Base-by-base conservation (phyloP, 2,329 filamentous ascomycete genomes). In the Gremmenia infestans region DNA sequence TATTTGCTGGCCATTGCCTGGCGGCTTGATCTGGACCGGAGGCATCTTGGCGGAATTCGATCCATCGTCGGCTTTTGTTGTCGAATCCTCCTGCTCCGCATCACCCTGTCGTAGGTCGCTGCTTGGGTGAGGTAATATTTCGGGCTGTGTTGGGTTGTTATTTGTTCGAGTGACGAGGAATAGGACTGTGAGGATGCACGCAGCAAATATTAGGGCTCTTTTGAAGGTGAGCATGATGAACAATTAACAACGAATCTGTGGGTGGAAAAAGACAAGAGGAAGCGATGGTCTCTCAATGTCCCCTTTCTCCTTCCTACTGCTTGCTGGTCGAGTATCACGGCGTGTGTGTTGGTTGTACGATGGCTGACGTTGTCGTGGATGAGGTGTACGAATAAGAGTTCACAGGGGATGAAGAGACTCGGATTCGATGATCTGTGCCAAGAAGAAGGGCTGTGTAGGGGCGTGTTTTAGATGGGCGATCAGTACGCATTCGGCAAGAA, bases 201-300 rank as follows among this genome's bases (percentile, higher is more conserved):
- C 80, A 48, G 90, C 88, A 54, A 86, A 80, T 64, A 90, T 75
- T 60, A 95, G 72, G 68, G 88, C 88, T 73, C 88, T 87, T 68
- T 85, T 83, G 69, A 89, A 89, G 67, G 88, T 88, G 71, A 92
- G 80, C 90, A 95, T 95, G 57, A 68, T 75, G 68, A 28, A 54
- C 49, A 56, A 57, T 57, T 54, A 55, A 43, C 53, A 61, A 56
- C 54, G 25, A 48, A 32, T 32, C 9, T 32, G 17, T 25, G 6
- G 45, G 22, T n/a, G 19, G 19, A 11, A 45, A 25, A 14, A 32
- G 5, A 25, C 5, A 22, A 47, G 6, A 32, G 45, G 12, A 25
- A 28, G 45, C 32, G 23, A 5, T 25, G 37, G 37, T 17, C 37
- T 40, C 37, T 40, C 14, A 9, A 40, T 6, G n/a, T 4, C 14